phyloP scores from a whole-genome alignment of 2,329 filamentous ascomycete species.

The Sphaerostilbella broomeana region DNA sequence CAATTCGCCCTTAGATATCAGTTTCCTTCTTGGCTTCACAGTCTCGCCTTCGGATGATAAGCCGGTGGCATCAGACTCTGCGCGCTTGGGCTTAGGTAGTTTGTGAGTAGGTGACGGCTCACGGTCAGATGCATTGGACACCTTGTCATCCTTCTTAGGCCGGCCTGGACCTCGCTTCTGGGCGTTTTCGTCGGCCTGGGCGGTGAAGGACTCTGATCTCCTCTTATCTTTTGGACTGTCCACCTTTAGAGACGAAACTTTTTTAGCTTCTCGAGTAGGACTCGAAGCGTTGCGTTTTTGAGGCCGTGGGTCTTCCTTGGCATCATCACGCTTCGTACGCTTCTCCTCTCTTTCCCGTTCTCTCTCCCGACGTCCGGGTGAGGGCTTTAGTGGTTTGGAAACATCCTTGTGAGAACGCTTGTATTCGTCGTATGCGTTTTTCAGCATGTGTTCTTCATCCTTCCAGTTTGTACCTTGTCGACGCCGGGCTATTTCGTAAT shows the following conservation, averaged over 20 bases:
- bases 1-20: slow-evolving; percentile 57
- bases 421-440: slow-evolving; percentile 64
- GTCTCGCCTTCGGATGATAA: slow-evolving; percentile 52
- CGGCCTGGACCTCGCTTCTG: slow-evolving; percentile 47
- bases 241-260: slow-evolving; percentile 28
- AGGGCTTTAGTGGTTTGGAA: slow-evolving; percentile 44
- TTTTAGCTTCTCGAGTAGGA: slow-evolving; percentile 45
- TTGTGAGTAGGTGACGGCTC: slow-evolving; percentile 48
- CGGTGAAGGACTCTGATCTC: slow-evolving; percentile 35
- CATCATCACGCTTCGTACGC: slow-evolving; percentile 37
- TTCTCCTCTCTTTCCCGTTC: slow-evolving; percentile 38
- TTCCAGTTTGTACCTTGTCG: slow-evolving; percentile 84
- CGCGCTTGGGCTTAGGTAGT: slow-evolving; percentile 43
- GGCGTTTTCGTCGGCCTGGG: slow-evolving; percentile 41
- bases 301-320: slow-evolving; percentile 36
- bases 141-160: slow-evolving; percentile 49
- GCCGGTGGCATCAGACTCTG: slow-evolving; percentile 47
- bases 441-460: slow-evolving; percentile 75
- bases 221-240: slow-evolving; percentile 45
- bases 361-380: slow-evolving; percentile 38
- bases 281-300: slow-evolving; percentile 44
- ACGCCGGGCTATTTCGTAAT: slow-evolving; percentile 79
- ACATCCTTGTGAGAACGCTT: slow-evolving; percentile 45
- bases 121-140: slow-evolving; percentile 44
- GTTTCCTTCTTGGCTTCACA: slow-evolving; percentile 54